These are phyloP conservation scores for Aspergillus jensenii DNA, from an alignment of 2,329 filamentous ascomycete genomes.

Conservation along the genomic window DNA sequence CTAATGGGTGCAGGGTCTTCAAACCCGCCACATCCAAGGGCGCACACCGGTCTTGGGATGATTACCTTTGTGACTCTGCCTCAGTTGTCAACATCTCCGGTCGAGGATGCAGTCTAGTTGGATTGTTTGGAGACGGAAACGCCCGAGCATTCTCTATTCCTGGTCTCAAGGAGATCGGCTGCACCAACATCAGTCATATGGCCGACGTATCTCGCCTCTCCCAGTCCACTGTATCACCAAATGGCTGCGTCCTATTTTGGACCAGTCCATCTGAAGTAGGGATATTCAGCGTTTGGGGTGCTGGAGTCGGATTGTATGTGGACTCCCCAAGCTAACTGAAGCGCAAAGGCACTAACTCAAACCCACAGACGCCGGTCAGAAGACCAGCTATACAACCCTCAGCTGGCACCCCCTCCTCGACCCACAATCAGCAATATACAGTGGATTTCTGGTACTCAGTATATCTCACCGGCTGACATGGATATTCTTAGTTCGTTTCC, in stretches of 20 bases:
- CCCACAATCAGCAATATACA: constrained; percentile 94
- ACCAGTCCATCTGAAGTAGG: constrained; percentile 82
- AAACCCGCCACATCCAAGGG: constrained; percentile 81
- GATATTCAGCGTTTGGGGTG: constrained; percentile 81
- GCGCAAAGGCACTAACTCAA: neutral
- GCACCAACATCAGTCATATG: constrained; percentile 61
- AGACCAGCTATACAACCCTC: constrained; percentile 79
- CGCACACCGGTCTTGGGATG: constrained; percentile 87
- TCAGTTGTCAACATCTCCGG: constrained; percentile 72
- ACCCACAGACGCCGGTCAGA: constrained; percentile 46
- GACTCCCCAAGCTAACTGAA: constrained; percentile 15
- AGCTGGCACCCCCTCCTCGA: constrained; percentile 70
- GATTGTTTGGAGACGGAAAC: constrained; percentile 79
- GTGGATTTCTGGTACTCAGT: constrained; percentile 94
- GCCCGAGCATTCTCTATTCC: constrained; percentile 85
- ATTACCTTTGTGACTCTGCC: constrained; percentile 77
- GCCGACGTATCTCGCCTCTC: constrained; percentile 72
- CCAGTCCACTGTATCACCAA: constrained; percentile 69
- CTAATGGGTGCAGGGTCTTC: constrained; percentile 78
- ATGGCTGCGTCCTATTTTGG: constrained; percentile 85
- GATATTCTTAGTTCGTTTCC: constrained; percentile 67
- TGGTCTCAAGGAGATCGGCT: constrained; percentile 78
- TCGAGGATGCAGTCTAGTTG: constrained; percentile 75
- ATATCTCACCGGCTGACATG: constrained; percentile 81
- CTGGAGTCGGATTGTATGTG: constrained; percentile 63